Conservation (phyloP, 225 moss, liverwort and hornwort genomes). For the Pseudoscleropodium purum region DNA sequence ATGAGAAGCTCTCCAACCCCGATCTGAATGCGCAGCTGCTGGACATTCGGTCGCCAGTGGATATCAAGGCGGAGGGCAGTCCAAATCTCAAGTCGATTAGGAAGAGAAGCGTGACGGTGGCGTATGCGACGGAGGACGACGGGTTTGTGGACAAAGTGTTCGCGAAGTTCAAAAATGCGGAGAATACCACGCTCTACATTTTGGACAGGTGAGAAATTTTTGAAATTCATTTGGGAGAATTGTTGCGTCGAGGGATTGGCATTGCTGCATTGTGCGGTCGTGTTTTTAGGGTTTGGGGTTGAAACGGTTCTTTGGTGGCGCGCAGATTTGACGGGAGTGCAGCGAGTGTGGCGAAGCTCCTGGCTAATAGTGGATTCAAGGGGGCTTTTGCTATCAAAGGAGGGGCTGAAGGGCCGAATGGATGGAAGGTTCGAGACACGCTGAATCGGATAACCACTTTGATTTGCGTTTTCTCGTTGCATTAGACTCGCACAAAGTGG, state of each 20-base stretch:
- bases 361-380: slow-evolving; percentile 65
- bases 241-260: neutral
- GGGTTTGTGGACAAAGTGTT: slow-evolving; percentile 36
- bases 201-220: slow-evolving; percentile 45
- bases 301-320: neutral
- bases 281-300: neutral
- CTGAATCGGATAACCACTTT: neutral
- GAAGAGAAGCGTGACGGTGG: slow-evolving; percentile 50
- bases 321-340: slow-evolving; percentile 65
- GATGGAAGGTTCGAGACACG: slow-evolving; percentile 46
- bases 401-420: slow-evolving; percentile 60
- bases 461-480: neutral
- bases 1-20: slow-evolving; percentile 30
- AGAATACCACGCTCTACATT: slow-evolving; percentile 60
- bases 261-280: neutral
- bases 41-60: slow-evolving; percentile 51
- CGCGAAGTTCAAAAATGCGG: slow-evolving; percentile 44
- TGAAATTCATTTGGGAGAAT: neutral
- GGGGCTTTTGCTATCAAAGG: slow-evolving; percentile 68
- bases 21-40: slow-evolving; percentile 35
- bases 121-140: slow-evolving; percentile 32
- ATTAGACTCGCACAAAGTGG: neutral
- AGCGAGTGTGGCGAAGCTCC: slow-evolving; percentile 47
- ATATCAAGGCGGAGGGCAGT: slow-evolving; percentile 50
- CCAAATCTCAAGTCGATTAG: slow-evolving; percentile 52